Evolutionary conservation across 2,329 filamentous ascomycete species (phyloP), one percentile per base, ranked within the genome.

Genomic region (Cryphonectria nitschkei): DNA sequence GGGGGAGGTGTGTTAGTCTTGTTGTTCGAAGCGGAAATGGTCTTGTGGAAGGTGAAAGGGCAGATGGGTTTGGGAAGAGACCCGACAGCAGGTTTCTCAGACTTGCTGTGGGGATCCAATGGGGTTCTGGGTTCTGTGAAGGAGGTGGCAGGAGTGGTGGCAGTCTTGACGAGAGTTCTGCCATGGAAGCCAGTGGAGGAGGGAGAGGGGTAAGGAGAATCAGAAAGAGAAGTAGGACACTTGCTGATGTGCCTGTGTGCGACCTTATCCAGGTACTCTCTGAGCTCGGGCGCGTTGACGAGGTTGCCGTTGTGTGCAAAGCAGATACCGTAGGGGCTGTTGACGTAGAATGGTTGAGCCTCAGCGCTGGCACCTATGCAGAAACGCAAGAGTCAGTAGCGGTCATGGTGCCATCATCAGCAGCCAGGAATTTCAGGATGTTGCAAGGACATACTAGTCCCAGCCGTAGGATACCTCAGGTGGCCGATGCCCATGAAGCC

Each of bases 331-430:
- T 94, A 96, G 0, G 93, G 93, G 70, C 87, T 88, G 83, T 97
- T 97, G 76, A 96, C 93, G 79, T 96, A 97, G 81, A 98, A 97
- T 0, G 95, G 95, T 81, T 97, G 94, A 14, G 93, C 93, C 81
- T 97, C 94, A 9, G 93, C 90, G 77, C 93, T 95, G 71, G 71
- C 72, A 22, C 68, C 37, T 63, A 13, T n/a, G 3, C n/a, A 64
- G 26, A 16, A 61, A 13, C 13, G 37, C 58, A 60, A 3, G 32
- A 2, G 58, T 67, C 41, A 65, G 65, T 29, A 6, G 52, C 29
- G 46, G 72, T 26, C 65, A 37, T 39, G 11, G 37, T 13, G 37
- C 34, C 54, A 62, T n/a, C 8, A 9, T n/a, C 19, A n/a, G 6
- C 19, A 9, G 7, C n/a, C 22, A 52, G 46, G 3, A 3, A 39